Base-by-base conservation (phyloP, 2,329 filamentous ascomycete genomes). In the Pseudocercospora fuligena region DNA sequence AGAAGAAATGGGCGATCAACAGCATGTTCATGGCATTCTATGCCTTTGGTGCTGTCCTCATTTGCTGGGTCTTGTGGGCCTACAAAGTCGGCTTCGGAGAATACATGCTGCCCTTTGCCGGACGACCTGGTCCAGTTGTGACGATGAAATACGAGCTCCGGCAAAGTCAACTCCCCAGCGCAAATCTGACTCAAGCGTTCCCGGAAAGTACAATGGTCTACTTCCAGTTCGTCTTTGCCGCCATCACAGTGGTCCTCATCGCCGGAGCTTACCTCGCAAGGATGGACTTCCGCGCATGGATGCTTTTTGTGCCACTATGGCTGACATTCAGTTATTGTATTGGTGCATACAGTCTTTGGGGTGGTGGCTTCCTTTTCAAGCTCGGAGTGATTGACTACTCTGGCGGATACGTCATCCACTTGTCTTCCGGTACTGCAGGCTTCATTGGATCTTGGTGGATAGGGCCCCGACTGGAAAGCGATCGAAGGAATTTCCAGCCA, bases 211-310 rank as follows among this genome's bases (percentile, higher is more conserved):
- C 83, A 2, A 85, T 85, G 83, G 76, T 85, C 0, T 85, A 85
- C 73, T 85, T 85, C 75, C 83, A 85, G 69, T 85, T 85, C 69
- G 83, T 84, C 56, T 85, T 85, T 73, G 83, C 83, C 0, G 83
- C 82, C 49, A 85, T 85, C 69, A 85, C 83, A 0, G 70, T 85
- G 1, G 78, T 84, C 60, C 81, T 85, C 53, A 73, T 81, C 62
- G 83, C 82, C 0, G 83, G 83, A 5, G 79, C 81, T 5, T 80
- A 80, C 40, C 78, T 85, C 1, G 80, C 82, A 27, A 78, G 83
- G 47, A 84, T 85, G 81, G 84, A 82, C 71, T 84, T 85, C 70
- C 73, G 76, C 9, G 83, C 83, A 36, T 85, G 83, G 83, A 84
- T 84, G 80, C 69, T 84, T 19, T 85, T 84, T 70, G 82, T 84